These are phyloP conservation scores for Endothia cerciana DNA, from an alignment of 2,329 filamentous ascomycete genomes.

Conservation along the genomic window DNA sequence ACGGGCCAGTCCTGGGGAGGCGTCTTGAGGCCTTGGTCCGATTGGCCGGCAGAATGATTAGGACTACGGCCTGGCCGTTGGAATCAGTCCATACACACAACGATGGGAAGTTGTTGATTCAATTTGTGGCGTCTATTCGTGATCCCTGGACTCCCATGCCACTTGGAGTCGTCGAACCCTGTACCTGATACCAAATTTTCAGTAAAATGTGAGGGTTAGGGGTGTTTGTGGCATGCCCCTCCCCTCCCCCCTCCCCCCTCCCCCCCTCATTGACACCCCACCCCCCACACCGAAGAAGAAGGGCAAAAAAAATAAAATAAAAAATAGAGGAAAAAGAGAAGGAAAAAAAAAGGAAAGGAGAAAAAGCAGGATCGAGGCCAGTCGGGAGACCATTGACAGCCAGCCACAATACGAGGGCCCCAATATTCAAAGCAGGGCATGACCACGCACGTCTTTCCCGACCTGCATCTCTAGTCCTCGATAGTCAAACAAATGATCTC, in stretches of 20 bases:
- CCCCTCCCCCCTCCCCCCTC: background rate
- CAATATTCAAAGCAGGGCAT: background rate
- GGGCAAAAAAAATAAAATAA: background rate
- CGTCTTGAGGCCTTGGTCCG: too few relatives aligned
- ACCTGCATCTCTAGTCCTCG: constrained; percentile 12
- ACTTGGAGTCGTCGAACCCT: too few relatives aligned
- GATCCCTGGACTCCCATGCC: too few relatives aligned
- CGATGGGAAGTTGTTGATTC: too few relatives aligned
- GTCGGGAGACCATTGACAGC: background rate
- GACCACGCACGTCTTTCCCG: background rate
- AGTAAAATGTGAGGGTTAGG: too few relatives aligned
- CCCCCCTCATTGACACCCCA: too few relatives aligned
- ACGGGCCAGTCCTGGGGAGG: background rate
- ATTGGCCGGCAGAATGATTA: too few relatives aligned
- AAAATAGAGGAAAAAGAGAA: background rate
- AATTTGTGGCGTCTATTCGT: too few relatives aligned
- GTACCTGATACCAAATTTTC: too few relatives aligned
- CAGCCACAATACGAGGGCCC: background rate
- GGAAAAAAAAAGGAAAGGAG: background rate
- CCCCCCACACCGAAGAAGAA: background rate
- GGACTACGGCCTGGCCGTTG: too few relatives aligned
- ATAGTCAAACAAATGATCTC: constrained; percentile 14
- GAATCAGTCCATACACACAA: too few relatives aligned
- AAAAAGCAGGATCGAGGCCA: constrained; percentile 2
- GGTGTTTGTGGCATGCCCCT: too few relatives aligned